phyloP scores from a whole-genome alignment of 2,329 filamentous ascomycete species.

The Pseudocercospora fijiensis region DNA sequence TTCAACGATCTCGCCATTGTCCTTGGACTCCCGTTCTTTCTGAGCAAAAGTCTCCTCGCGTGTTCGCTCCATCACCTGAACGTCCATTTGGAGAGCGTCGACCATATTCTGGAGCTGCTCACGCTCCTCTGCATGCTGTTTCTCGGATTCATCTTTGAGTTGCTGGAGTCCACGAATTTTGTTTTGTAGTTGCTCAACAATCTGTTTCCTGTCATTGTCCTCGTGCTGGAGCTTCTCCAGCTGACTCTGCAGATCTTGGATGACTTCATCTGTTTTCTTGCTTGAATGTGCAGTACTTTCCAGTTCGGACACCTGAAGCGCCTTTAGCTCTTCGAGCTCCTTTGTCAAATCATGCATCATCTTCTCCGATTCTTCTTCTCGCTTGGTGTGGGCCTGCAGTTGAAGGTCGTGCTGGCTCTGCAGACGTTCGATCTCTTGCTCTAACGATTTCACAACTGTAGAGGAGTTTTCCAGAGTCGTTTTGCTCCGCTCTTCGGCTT shows the following conservation, averaged over 20 bases:
- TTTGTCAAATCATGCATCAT: slow-evolving; percentile 17
- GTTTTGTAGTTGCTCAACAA: slow-evolving; percentile 23
- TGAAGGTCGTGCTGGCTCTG: slow-evolving; percentile 20
- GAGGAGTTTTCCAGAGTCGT: slow-evolving; percentile 16
- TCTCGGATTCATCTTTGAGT: slow-evolving; percentile 18
- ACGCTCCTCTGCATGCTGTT: slow-evolving; percentile 20
- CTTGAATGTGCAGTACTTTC: slow-evolving; percentile 12
- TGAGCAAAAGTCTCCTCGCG: slow-evolving; percentile 8
- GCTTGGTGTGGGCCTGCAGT: slow-evolving; percentile 15
- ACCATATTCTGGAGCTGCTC: slow-evolving; percentile 9
- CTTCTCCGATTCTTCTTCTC: slow-evolving; percentile 11
- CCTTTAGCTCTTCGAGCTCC: slow-evolving; percentile 22
- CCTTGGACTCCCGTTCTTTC: slow-evolving; percentile 18
- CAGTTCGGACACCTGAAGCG: slow-evolving; percentile 12
- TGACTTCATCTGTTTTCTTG: slow-evolving; percentile 14
- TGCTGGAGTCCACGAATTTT: slow-evolving; percentile 20
- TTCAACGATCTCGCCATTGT: slow-evolving; percentile 18
- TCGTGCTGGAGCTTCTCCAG: slow-evolving; percentile 29
- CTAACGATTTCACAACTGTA: slow-evolving; percentile 16
- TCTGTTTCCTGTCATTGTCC: slow-evolving; percentile 24
- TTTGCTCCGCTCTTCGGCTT: slow-evolving; percentile 16
- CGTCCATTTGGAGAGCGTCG: slow-evolving; percentile 17
- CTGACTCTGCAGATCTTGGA: slow-evolving; percentile 25
- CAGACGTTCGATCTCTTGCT: slow-evolving; percentile 21
- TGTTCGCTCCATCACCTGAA: slow-evolving; percentile 16